A percentile compares a stretch with the other conserved stretches of the same genome.
These are phyloP conservation scores for Aspergillaceae sp. DNA, from an alignment of 2,329 filamentous ascomycete species.

Conservation along the genomic window DNA sequence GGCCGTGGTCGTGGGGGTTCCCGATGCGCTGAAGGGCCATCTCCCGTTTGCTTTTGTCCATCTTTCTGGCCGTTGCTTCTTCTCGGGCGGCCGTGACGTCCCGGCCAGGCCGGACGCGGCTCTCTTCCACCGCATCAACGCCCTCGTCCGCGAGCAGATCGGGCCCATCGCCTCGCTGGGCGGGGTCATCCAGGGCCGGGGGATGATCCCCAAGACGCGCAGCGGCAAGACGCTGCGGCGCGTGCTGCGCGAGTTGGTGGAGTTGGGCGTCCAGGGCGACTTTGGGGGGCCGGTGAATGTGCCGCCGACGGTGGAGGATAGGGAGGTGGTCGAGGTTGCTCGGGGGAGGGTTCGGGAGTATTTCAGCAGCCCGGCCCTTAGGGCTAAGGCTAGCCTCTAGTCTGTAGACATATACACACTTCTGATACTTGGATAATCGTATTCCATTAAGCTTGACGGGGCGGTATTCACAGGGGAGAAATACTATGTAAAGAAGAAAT, in stretches of 20 bases:
- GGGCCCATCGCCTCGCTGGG: slow-evolving; percentile 79
- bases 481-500: too few relatives aligned
- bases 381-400: too few relatives aligned
- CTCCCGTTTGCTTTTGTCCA: slow-evolving; percentile 84
- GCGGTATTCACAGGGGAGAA: too few relatives aligned
- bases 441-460: too few relatives aligned
- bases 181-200: slow-evolving; percentile 68
- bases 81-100: slow-evolving; percentile 40
- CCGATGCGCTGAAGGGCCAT: slow-evolving; percentile 79
- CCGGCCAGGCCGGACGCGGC: slow-evolving; percentile 31
- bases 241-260: slow-evolving; percentile 72
- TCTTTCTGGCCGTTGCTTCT: slow-evolving; percentile 45
- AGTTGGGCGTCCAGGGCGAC: slow-evolving; percentile 65
- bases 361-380: slow-evolving; percentile 39
- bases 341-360: slow-evolving; percentile 65
- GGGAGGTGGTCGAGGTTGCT: slow-evolving; percentile 63
- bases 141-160: slow-evolving; percentile 63
- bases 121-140: slow-evolving; percentile 38
- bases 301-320: slow-evolving; percentile 80
- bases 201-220: neutral
- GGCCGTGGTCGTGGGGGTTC: slow-evolving; percentile 77
- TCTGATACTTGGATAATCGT: too few relatives aligned
- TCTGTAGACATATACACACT: too few relatives aligned
- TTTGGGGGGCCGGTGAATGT: slow-evolving; percentile 64
- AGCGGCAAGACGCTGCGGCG: slow-evolving; percentile 47